Percentiles rank a stretch among this genome's conserved stretches.
Evolutionary conservation across 257 asterid species (phyloP).

Genomic region (Solanum ahanhuiri): DNA sequence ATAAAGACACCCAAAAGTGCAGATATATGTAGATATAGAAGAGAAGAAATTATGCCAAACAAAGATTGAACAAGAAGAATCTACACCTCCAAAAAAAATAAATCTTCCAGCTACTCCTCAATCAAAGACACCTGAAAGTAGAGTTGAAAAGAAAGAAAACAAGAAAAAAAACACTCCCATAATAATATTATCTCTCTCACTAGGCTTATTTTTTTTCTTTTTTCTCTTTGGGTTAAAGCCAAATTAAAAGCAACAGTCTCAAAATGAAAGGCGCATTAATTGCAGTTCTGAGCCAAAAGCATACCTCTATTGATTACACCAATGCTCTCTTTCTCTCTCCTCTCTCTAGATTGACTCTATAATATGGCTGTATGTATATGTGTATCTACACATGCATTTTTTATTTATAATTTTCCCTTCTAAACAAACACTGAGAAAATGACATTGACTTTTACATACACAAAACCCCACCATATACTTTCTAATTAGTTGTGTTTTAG

Average conservation of each 20-base stretch:
- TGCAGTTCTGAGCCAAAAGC: constrained; percentile 42
- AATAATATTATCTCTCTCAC: not conserved
- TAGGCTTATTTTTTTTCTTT: constrained; percentile 4
- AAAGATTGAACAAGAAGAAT: not conserved
- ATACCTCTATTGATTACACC: constrained; percentile 30
- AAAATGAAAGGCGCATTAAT: constrained; percentile 63
- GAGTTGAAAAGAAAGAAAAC: not conserved
- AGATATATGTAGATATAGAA: constrained; percentile 1
- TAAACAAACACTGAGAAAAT: constrained; percentile 12
- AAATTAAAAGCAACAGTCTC: constrained; percentile 43
- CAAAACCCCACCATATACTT: not conserved
- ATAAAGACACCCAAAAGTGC: constrained; percentile 2
- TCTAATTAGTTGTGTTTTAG: not conserved
- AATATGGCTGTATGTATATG: constrained; percentile 3
- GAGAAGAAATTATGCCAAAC: not conserved
- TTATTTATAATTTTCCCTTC: not conserved
- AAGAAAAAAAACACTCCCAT: not conserved
- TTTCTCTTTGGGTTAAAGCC: constrained; percentile 14
- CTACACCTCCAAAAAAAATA: constrained; percentile 5
- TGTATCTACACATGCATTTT: constrained; percentile 11
- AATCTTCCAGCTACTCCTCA: constrained; percentile 1
- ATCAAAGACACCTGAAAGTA: constrained; percentile 26
- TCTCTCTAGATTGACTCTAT: constrained; percentile 26
- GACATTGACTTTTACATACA: constrained; percentile 54
- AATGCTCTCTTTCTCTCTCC: constrained; percentile 13